Evolutionary conservation across 148 eudicot genomes (phyloP).

Genomic region (Pouteria glomerata): DNA sequence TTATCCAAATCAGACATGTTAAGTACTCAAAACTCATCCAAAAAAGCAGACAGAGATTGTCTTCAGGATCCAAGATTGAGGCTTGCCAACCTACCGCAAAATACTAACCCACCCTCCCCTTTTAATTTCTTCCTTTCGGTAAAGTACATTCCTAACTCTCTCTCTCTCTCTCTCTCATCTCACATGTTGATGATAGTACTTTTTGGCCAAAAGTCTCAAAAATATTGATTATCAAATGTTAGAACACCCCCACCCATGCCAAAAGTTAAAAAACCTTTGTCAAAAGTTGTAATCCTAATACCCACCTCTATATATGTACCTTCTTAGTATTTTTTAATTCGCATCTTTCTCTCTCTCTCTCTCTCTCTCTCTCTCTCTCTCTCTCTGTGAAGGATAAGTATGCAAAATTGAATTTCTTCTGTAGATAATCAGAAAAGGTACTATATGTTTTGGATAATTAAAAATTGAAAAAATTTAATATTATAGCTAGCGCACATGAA

Average conservation of each 20-base stretch:
- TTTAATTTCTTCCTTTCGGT: conserved; percentile 3
- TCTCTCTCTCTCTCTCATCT: conserved; percentile 1
- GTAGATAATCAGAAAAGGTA: too few species aligned
- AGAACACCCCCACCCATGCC: conserved; percentile 1
- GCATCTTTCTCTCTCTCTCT: too few species aligned
- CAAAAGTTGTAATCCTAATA: conserved; percentile 3
- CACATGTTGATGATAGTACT: conserved; percentile 1
- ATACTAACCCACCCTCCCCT: neutral
- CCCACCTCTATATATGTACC: neutral
- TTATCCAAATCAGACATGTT: conserved; percentile 14
- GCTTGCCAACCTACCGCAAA: conserved; percentile 11
- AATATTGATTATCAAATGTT: conserved; percentile 10
- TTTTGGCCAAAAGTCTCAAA: conserved; percentile 10
- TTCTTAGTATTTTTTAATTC: too few species aligned
- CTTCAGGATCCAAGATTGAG: conserved; percentile 8
- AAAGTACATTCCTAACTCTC: conserved; percentile 13
- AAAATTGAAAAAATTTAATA: too few species aligned
- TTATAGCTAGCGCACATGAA: too few species aligned
- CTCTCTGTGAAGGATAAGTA: too few species aligned
- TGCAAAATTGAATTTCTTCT: too few species aligned
- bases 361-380: too few species aligned
- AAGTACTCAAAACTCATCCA: neutral
- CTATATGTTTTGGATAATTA: too few species aligned
- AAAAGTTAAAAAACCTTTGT: conserved; percentile 3
- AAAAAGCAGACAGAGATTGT: conserved; percentile 5